These are phyloP conservation scores for Populus hybrid DNA, from an alignment of 441 rosid genomes.

Conservation along the genomic window DNA sequence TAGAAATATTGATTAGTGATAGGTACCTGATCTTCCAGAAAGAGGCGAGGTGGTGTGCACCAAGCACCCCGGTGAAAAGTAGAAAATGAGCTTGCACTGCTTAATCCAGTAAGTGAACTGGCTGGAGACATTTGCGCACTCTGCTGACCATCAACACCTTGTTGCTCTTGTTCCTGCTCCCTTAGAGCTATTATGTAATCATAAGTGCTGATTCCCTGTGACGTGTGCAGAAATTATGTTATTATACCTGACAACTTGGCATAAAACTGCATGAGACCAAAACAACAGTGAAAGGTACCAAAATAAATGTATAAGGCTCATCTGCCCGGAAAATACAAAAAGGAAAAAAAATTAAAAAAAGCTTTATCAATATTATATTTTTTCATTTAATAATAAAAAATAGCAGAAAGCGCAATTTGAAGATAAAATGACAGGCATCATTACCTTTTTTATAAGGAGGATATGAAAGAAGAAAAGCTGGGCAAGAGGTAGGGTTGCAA, in stretches of 20 bases:
- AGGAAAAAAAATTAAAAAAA: not conserved
- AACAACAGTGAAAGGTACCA: too few relatives aligned
- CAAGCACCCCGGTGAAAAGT: conserved; percentile 94
- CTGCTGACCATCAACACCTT: conserved; percentile 81
- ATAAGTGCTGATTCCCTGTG: conserved; percentile 91
- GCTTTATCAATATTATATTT: too few relatives aligned
- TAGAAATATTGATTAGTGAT: not conserved
- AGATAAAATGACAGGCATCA: not conserved
- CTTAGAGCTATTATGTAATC: conserved; percentile 94
- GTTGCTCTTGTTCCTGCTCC: conserved; percentile 95
- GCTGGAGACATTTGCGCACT: conserved; percentile 95
- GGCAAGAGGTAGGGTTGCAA: conserved; percentile 89
- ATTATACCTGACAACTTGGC: too few relatives aligned
- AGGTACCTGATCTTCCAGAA: conserved; percentile 91
- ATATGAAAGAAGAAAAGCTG: conserved; percentile 97
- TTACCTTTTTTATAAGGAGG: conserved; percentile 88
- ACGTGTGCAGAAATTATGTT: too few relatives aligned
- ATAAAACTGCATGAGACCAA: not conserved
- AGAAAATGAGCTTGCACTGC: conserved; percentile 94
- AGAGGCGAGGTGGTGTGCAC: conserved; percentile 95
- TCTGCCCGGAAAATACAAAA: too few relatives aligned
- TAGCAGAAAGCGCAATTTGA: not conserved
- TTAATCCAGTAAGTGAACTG: conserved; percentile 91
- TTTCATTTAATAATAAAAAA: not conserved
- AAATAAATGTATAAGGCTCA: too few relatives aligned